Percentiles rank a stretch among this genome's conserved stretches.
These are phyloP conservation scores for Triangularia verruculosa DNA, from an alignment of 2,329 filamentous ascomycete genomes.

Conservation along the genomic window DNA sequence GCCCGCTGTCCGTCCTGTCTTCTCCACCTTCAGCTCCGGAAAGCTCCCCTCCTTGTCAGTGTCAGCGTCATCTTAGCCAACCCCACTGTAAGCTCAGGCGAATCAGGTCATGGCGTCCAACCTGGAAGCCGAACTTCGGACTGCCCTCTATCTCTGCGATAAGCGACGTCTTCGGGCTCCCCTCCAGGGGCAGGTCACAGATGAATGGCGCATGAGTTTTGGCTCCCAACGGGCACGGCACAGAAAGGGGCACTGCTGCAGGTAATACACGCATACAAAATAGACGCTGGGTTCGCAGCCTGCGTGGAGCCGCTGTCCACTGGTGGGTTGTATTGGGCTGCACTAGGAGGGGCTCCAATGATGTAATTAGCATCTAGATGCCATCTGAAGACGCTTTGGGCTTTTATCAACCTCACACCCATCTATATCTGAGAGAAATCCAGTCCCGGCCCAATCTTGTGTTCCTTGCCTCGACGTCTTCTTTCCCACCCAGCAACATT, in stretches of 20 bases:
- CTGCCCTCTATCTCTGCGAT: constrained; percentile 5
- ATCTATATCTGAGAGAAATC: not conserved
- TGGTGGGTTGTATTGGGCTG: constrained; percentile 16
- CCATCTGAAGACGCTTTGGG: constrained; percentile 2
- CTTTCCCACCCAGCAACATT: not conserved
- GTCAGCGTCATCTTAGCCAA: not conserved
- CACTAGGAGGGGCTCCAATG: constrained; percentile 16
- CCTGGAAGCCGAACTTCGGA: not conserved
- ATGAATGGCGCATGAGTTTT: constrained; percentile 7
- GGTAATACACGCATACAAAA: not conserved
- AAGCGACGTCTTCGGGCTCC: constrained; percentile 11
- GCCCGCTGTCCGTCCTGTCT: no score
- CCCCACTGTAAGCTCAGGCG: not conserved
- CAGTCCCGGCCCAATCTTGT: not conserved
- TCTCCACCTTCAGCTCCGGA: constrained; percentile 13
- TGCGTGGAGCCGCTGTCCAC: constrained; percentile 4
- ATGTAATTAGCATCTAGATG: constrained; percentile 26
- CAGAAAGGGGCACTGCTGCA: constrained; percentile 13
- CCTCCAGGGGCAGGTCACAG: not conserved
- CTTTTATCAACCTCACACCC: constrained; percentile 7
- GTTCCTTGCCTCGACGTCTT: not conserved
- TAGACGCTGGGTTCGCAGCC: not conserved
- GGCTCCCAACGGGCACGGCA: constrained; percentile 12
- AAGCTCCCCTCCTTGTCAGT: constrained; percentile 7
- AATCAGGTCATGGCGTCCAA: constrained; percentile 8